Conservation (phyloP, 371 early-diverging fungal genomes). For the Mucor plumbeus region DNA sequence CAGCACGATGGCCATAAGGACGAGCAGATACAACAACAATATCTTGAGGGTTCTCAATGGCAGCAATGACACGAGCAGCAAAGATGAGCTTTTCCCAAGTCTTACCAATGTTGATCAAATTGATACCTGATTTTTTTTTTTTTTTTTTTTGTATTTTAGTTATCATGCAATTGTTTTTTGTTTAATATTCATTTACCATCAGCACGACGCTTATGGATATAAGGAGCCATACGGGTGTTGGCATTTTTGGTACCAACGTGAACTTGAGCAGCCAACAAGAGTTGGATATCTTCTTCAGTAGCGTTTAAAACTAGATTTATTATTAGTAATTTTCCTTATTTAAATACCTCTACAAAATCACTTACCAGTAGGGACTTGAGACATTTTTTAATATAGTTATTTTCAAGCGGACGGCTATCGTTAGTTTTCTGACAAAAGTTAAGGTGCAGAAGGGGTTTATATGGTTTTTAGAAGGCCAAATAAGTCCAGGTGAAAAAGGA, state of each 20-base stretch:
- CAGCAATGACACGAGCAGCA: constrained; percentile 97
- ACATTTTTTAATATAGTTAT: constrained; percentile 24
- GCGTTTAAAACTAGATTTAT: constrained; percentile 64
- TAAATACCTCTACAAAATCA: not conserved
- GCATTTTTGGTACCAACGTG: constrained; percentile 93
- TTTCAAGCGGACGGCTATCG: constrained; percentile 38
- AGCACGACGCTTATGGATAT: constrained; percentile 93
- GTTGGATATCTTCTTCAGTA: constrained; percentile 91
- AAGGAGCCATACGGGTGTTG: constrained; percentile 89
- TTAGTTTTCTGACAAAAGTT: constrained; percentile 34
- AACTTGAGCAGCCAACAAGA: constrained; percentile 91
- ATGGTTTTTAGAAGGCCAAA: constrained; percentile 28
- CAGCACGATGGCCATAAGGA: constrained; percentile 99
- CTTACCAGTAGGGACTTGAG: constrained; percentile 34
- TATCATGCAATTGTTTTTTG: constrained; percentile 11
- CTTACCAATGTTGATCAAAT: constrained; percentile 98
- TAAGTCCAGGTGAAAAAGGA: constrained; percentile 29
- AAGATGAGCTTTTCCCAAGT: constrained; percentile 99
- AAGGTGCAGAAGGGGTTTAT: constrained; percentile 32
- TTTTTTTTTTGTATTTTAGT: constrained; percentile 14
- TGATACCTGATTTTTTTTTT: constrained; percentile 52
- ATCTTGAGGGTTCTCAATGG: constrained; percentile 97
- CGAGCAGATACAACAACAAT: constrained; percentile 97
- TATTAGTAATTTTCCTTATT: no score
- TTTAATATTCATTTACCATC: constrained; percentile 66